Evolutionary conservation across 129 eudicot genomes (phyloP).

Genomic region (Logfia minima): DNA sequence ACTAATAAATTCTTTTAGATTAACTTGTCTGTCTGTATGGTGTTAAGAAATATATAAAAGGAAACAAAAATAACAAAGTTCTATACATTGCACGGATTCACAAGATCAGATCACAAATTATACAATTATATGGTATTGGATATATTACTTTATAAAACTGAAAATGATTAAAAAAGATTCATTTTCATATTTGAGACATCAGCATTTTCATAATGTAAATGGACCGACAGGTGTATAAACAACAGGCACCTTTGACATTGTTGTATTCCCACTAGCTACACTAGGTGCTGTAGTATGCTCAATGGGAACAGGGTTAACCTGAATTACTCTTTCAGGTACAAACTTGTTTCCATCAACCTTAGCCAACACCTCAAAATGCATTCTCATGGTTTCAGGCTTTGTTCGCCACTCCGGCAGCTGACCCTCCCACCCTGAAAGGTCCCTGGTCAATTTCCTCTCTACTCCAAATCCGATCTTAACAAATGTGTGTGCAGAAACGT

Average conservation of each 20-base stretch:
- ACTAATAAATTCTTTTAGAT: no score
- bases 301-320: constrained; percentile 43
- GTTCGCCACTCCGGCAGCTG: constrained; percentile 77
- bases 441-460: constrained; percentile 67
- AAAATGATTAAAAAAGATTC: constrained; percentile 5
- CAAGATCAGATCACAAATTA: neutral
- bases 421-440: constrained; percentile 26
- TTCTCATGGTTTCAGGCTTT: constrained; percentile 68
- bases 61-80: neutral
- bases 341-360: constrained; percentile 78
- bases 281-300: constrained; percentile 55
- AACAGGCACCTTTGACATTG: constrained; percentile 67
- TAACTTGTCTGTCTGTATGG: neutral
- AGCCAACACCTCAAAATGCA: constrained; percentile 96
- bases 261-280: constrained; percentile 52
- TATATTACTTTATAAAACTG: neutral
- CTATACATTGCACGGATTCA: neutral
- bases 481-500: constrained; percentile 84
- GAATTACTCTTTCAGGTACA: constrained; percentile 67
- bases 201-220: constrained; percentile 45
- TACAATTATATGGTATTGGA: neutral
- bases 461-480: constrained; percentile 79
- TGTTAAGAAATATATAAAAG: neutral
- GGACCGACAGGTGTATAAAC: constrained; percentile 62
- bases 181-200: neutral